Evolutionary conservation across 1,284 basidiomycete species (phyloP), one percentile per base, ranked within the genome.

Genomic region (Fomitiporia mediterranea): DNA sequence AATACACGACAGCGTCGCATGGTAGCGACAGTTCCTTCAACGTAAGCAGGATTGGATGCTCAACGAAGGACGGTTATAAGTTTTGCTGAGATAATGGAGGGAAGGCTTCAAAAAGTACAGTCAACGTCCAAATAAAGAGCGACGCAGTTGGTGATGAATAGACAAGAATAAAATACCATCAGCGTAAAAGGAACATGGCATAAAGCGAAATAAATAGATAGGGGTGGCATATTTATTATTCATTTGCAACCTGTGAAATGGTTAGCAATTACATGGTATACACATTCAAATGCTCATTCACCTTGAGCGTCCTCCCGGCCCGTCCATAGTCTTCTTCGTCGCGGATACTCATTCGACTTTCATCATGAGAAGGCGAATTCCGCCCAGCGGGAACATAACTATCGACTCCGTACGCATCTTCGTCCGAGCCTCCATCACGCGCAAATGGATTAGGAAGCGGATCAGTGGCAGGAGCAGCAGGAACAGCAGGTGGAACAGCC

Each of bases 271-370:
- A 11, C 23, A 37, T 38, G 19, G 7, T 48, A 55, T 17, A 19
- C 6, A 39, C 11, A 25, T n/a, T 21, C 27, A 39, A 42, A 11
- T 42, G n/a, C n/a, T 62, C 23, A 59, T 72, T 37, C 42, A 79
- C 77, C 74, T 78, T 78, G 51, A 80, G 64, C 43, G 79, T 74
- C 58, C 75, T 59, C 67, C 67, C 43, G 60, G 68, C 60, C 65
- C 70, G 57, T 28, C 67, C 70, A 56, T 75, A 71, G 39, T 74
- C 73, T 39, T 72, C 70, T 28, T 72, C 70, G 42, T 74, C 72
- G 30, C 66, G 61, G 27, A 72, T 48, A 59, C 68, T 70, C 64
- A 57, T 59, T 21, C 67, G 62, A 23, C 60, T 56, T n/a, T 66
- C 65, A 2, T 65, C 61, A 21, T 59, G 58, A 19, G 53, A 61